phyloP scores from a whole-genome alignment of 2,329 filamentous ascomycete genomes.

The Pseudogymnoascus sp. region DNA sequence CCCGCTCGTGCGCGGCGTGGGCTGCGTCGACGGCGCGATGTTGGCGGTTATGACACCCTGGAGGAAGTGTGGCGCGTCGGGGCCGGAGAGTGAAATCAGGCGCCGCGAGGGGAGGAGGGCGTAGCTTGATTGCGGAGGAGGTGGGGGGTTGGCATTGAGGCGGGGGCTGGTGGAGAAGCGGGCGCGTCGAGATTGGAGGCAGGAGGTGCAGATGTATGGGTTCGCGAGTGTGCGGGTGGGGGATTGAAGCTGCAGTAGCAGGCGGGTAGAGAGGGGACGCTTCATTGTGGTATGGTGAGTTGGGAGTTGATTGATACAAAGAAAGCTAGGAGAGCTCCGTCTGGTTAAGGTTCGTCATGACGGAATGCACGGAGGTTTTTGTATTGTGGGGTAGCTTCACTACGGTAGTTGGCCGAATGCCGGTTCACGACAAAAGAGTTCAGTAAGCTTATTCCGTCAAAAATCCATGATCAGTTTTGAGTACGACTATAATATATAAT shows the following conservation, averaged over 20 bases:
- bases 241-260: slow-evolving; percentile 5
- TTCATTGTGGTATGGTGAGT: slow-evolving; percentile 17
- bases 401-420: background rate
- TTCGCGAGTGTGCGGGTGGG: slow-evolving; percentile 7
- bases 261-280: slow-evolving; percentile 5
- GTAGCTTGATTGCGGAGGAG: slow-evolving; percentile 39
- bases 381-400: background rate
- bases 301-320: background rate
- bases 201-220: slow-evolving; percentile 21
- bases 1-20: slow-evolving; percentile 35
- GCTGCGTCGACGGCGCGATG: slow-evolving; percentile 31
- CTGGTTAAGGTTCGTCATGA: slow-evolving; percentile 4
- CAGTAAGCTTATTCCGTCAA: background rate
- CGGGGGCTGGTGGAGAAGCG: slow-evolving; percentile 9
- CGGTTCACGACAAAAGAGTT: background rate
- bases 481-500: background rate
- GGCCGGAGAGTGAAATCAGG: slow-evolving; percentile 70
- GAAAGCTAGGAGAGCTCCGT: background rate
- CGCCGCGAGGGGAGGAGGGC: slow-evolving; percentile 61
- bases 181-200: slow-evolving; percentile 13
- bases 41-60: slow-evolving; percentile 81
- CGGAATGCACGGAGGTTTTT: background rate
- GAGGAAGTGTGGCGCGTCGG: slow-evolving; percentile 73
- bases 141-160: slow-evolving; percentile 23
- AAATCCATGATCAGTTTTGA: background rate